Evolutionary conservation across 148 eudicot species (phyloP).

Genomic region (Fallopia convolvulus): DNA sequence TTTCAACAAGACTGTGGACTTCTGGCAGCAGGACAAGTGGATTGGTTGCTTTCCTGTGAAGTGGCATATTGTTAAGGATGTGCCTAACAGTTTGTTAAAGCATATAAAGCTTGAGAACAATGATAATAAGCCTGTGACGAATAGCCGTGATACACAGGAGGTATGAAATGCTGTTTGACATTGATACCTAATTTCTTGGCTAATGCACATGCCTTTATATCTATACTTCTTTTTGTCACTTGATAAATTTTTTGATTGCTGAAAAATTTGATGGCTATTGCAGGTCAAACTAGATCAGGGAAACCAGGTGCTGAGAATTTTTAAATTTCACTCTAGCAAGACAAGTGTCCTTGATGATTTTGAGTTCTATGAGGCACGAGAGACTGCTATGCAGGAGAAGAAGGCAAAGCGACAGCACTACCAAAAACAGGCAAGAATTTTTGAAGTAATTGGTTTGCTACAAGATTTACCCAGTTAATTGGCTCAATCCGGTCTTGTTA

Average conservation of each 20-base stretch:
- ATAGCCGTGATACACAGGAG: constrained; percentile 54
- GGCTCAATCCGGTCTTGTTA: too few relatives aligned
- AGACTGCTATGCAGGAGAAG: constrained; percentile 39
- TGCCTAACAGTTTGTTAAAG: constrained; percentile 41
- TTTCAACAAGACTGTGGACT: constrained; percentile 38
- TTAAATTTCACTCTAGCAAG: constrained; percentile 39
- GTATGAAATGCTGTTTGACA: constrained; percentile 11
- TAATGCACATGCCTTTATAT: not conserved
- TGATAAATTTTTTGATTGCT: not conserved
- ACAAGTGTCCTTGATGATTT: constrained; percentile 53
- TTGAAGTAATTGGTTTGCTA: not conserved
- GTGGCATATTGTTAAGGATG: constrained; percentile 52
- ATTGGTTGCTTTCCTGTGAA: constrained; percentile 43
- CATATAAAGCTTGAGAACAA: constrained; percentile 40
- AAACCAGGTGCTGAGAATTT: constrained; percentile 34
- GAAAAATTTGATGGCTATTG: constrained; percentile 2
- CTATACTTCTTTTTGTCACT: not conserved
- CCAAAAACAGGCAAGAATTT: constrained; percentile 33
- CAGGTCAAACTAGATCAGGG: constrained; percentile 57
- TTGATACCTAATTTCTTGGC: not conserved
- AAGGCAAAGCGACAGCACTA: constrained; percentile 37
- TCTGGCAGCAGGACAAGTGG: constrained; percentile 57
- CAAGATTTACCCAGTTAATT: not conserved
- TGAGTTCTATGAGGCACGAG: constrained; percentile 44
- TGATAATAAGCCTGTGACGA: constrained; percentile 49